Evolutionary conservation across 129 eudicot genomes (phyloP), one percentile per base, ranked within the genome.

Genomic region (Chrysanthemum lavandulifolium): DNA sequence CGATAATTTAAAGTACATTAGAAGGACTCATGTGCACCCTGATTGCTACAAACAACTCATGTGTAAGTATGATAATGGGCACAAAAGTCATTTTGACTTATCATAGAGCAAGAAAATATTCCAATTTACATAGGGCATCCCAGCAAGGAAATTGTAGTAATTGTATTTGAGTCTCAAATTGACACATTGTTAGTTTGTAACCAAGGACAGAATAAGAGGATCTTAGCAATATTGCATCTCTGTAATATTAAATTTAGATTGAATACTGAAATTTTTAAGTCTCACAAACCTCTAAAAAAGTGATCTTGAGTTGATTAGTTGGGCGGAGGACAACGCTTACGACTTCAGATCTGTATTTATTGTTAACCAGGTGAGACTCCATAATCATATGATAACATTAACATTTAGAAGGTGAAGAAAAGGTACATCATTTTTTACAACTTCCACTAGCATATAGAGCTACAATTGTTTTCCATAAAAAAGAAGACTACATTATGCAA

Each of bases 221-320:
- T 8, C 14, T 23, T 57, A 33, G 3, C 71, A 51, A 69, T 54
- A 52, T 62, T 19, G 59, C 50, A 77, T 77, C 23, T 61, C 57
- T 40, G 55, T 60, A 23, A 21, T 40, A 67, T 66, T 7, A 2
- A 40, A 56, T 12, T 27, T 62, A 33, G 12, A 63, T 14, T 6
- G 55, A 61, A 61, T 3, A 63, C 62, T 3, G 21, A 25, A 68
- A 15, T 7, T 25, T 49, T 57, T 0, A 69, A 75, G 69, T 66
- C 47, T 21, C 27, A 84, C 88, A 68, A 83, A 95, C 99, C 99
- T 95, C 99, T 79, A 95, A 84, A 85, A 95, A 95, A 65, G 99
- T 95, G 83, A 95, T 90, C 89, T 95, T 95, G 69, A 95, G 99
- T 73, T 84, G 89, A 86, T 95, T 95, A 73, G 97, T 53, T 54